Conservation (phyloP, 2,329 filamentous ascomycete species). For the Sporothrix globosa region DNA sequence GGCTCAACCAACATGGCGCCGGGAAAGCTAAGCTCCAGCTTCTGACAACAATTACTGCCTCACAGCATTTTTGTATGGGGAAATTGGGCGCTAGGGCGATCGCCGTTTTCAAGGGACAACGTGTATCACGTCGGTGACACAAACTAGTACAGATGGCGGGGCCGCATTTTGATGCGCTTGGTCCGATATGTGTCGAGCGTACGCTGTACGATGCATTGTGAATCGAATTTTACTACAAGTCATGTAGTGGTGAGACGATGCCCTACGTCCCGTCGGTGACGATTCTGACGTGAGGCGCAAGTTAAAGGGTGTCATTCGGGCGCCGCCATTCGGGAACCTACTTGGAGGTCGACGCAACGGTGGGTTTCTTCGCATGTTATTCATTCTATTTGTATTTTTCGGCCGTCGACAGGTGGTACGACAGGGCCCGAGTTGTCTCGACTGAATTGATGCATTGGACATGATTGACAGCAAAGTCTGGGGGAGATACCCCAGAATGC, state of each 20-base stretch:
- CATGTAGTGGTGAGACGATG: slow-evolving; percentile 2
- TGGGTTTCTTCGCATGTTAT: neutral
- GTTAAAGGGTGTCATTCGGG: no score
- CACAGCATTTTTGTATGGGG: neutral
- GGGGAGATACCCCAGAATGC: slow-evolving; percentile 10
- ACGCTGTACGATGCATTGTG: neutral
- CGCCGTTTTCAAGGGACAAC: neutral
- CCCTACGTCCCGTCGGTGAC: neutral
- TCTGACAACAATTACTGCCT: slow-evolving; percentile 16
- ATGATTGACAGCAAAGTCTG: neutral
- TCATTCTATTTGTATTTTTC: no score
- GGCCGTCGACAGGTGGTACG: neutral
- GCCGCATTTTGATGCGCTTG: no score
- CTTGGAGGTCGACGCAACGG: neutral
- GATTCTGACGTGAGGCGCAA: no score
- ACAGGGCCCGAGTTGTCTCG: neutral
- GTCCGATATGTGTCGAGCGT: no score
- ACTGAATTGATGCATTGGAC: neutral
- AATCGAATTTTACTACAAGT: no score
- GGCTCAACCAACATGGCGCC: neutral
- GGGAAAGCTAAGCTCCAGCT: slow-evolving; percentile 20
- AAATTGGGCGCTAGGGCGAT: neutral
- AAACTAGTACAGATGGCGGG: no score
- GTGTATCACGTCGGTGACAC: neutral
- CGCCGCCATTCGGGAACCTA: neutral